Percentiles rank a stretch among this genome's conserved stretches.
These are phyloP conservation scores for Epichloe baconii DNA, from an alignment of 2,329 filamentous ascomycete species.

Conservation along the genomic window DNA sequence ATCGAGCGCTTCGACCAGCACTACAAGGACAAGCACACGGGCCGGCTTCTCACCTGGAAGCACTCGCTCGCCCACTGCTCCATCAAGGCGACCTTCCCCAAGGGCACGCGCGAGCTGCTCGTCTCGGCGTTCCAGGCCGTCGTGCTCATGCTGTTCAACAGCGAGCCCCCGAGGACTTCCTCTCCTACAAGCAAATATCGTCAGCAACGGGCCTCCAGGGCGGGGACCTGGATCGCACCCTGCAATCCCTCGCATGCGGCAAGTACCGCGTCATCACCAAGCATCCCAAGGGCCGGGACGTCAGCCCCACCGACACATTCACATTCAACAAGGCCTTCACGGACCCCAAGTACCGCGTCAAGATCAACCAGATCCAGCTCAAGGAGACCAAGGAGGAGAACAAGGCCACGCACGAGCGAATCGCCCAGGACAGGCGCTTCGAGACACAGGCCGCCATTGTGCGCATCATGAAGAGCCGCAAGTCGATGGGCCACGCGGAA, in stretches of 20 bases:
- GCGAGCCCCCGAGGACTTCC: conserved; percentile 43
- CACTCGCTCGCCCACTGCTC: conserved; percentile 86
- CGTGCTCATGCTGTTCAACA: conserved; percentile 83
- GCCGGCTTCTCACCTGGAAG: conserved; percentile 80
- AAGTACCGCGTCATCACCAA: conserved; percentile 77
- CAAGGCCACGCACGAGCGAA: conserved; percentile 80
- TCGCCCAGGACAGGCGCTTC: conserved; percentile 80
- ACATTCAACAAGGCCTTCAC: conserved; percentile 64
- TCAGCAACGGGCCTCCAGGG: conserved; percentile 62
- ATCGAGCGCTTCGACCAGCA: conserved; percentile 72
- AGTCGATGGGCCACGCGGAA: conserved; percentile 75
- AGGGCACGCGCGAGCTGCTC: conserved; percentile 72
- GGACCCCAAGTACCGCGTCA: conserved; percentile 78
- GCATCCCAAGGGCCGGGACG: conserved; percentile 71
- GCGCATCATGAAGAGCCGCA: conserved; percentile 89
- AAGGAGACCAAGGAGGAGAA: conserved; percentile 95
- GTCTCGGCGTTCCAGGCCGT: conserved; percentile 89
- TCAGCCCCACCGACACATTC: conserved; percentile 70
- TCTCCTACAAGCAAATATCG: conserved; percentile 66
- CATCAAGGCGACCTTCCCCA: conserved; percentile 67
- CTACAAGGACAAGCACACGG: conserved; percentile 83
- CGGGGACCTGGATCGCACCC: conserved; percentile 70
- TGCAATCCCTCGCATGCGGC: conserved; percentile 90
- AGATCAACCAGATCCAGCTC: conserved; percentile 97
- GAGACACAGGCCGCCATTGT: conserved; percentile 97